Evolutionary conservation across 768 basidiomycete species (phyloP).

Genomic region (Suillus placidus): DNA sequence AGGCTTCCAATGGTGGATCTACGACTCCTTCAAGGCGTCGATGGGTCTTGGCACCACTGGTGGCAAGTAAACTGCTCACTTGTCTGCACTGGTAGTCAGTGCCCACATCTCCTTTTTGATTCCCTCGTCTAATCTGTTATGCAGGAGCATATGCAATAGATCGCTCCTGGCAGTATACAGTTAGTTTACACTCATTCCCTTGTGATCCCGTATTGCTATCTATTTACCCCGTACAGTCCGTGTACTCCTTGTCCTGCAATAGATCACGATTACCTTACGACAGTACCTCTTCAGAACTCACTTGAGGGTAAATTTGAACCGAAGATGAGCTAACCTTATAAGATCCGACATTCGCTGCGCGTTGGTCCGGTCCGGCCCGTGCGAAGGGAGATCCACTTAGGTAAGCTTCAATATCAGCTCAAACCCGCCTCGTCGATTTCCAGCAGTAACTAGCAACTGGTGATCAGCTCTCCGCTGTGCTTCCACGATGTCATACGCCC

Average conservation of each 20-base stretch:
- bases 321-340: background rate
- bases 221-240: conserved; percentile 6
- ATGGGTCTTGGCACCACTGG: conserved; percentile 90
- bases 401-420: too few relatives aligned
- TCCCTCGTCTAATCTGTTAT: background rate
- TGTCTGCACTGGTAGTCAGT: conserved; percentile 3
- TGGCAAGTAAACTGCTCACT: conserved; percentile 63
- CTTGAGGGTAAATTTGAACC: background rate
- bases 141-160: conserved; percentile 22
- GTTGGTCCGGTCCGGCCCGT: background rate
- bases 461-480: background rate
- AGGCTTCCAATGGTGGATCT: conserved; percentile 96
- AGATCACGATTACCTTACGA: conserved; percentile 8
- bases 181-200: conserved; percentile 10
- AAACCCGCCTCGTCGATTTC: too few relatives aligned
- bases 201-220: conserved; percentile 4
- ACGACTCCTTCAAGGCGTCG: conserved; percentile 80
- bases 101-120: background rate
- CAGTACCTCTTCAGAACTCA: background rate
- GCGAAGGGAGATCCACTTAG: too few relatives aligned
- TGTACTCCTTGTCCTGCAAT: conserved; percentile 10
- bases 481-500: conserved; percentile 25
- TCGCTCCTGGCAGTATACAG: conserved; percentile 9
- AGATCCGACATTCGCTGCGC: background rate
- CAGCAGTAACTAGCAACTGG: too few relatives aligned